Base-by-base conservation (phyloP, 2,329 filamentous ascomycete genomes). In the Diaporthe amygdali region DNA sequence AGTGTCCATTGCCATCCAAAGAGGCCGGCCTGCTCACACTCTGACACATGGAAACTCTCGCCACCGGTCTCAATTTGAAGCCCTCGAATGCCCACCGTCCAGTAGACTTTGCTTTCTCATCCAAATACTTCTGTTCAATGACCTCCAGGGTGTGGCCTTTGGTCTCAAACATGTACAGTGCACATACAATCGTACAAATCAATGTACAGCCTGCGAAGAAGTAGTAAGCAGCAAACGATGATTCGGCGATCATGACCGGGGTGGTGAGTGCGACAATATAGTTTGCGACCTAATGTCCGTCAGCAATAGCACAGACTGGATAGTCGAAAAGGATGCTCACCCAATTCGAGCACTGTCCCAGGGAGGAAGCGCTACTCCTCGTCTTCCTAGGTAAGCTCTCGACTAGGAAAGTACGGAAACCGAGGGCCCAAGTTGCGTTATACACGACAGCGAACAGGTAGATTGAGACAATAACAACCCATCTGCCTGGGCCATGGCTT, bases 341-440 rank as follows among this genome's bases (percentile, higher is more conserved):
- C 82, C 87, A 90, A 59, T 89, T 88, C 20, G 84, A 82, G 3
- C 87, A 85, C 69, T 89, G 85, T 0, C 86, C 88, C 34, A 90
- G 77, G 56, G 84, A 85, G 0, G 86, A 88, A 1, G 88, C 88
- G 17, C 84, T 86, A 2, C 87, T 88, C 2, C 89, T 81, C 0
- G 88, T 90, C 12, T 81, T 79, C 27, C 85, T 81, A 0, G 88
- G 88, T 75, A 90, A 85, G 52, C 88, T 90, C 76, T 91, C 89
- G 0, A 86, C 83, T 0, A 85, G 80, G 73, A 87, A 90, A 0
- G 89, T 85, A 51, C 86, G 84, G 56, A 89, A 81, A 0, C 82
- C 81, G 5, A 91, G 84, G n/a, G 83, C 88, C 87, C 89, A 90
- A 0, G 86, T 85, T 2, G 77, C 77, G 22, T 78, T 83, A 68